Conservation (phyloP, 176 grass and related monocot genomes). For the Bromus sterilis region DNA sequence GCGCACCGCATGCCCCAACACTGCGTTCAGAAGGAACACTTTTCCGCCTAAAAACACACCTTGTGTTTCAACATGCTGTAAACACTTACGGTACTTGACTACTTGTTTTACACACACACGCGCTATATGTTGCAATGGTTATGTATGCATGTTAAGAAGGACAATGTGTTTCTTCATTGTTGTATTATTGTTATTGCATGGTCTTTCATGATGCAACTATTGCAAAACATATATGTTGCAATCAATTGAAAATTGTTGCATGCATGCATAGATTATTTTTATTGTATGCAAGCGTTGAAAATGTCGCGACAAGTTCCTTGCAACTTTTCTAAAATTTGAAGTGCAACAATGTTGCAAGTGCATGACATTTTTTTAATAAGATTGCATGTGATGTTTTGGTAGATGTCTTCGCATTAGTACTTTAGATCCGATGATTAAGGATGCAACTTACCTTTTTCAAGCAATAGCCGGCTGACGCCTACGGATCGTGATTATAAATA, state of each 20-base stretch:
- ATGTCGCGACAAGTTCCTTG: no score
- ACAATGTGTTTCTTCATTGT: neutral
- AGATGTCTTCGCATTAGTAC: neutral
- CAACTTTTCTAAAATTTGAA: no score
- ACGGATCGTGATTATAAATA: neutral
- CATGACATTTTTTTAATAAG: no score
- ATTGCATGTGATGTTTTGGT: neutral
- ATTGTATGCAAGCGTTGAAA: no score
- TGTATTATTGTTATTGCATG: no score
- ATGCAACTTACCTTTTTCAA: neutral
- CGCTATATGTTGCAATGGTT: neutral
- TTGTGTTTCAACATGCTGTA: no score
- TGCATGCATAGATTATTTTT: neutral
- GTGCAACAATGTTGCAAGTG: no score
- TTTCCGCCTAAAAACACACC: no score
- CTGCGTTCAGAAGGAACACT: no score
- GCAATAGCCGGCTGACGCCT: neutral
- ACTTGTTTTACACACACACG: neutral
- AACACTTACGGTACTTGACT: no score
- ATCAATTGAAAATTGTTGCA: neutral
- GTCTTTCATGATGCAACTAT: no score
- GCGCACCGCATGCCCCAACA: no score
- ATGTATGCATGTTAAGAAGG: neutral
- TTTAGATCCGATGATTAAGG: neutral
- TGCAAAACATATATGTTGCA: neutral